Evolutionary conservation across 306 rosid genomes (phyloP).

Genomic region (Castanea mollissima): DNA sequence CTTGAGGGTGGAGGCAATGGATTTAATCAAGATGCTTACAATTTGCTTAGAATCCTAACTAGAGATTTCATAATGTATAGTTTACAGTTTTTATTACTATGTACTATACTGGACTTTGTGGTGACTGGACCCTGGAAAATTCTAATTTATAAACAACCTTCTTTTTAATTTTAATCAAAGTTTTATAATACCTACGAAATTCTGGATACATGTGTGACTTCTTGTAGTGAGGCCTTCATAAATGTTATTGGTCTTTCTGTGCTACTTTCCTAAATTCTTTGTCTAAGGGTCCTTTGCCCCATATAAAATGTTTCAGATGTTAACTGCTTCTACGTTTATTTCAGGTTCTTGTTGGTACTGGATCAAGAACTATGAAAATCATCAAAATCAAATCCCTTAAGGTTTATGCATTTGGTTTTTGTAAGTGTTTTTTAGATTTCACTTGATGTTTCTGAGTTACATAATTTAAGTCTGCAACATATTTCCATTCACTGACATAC

Average conservation of each 20-base stretch:
- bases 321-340: conserved; percentile 10
- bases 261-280: background rate
- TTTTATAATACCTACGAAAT: background rate
- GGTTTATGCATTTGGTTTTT: conserved; percentile 93
- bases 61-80: background rate
- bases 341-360: conserved; percentile 96
- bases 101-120: background rate
- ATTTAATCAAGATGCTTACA: background rate
- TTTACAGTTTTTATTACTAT: background rate
- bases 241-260: background rate
- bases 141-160: background rate
- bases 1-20: background rate
- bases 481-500: conserved; percentile 6
- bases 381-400: conserved; percentile 79
- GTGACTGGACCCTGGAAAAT: background rate
- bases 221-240: background rate
- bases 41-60: background rate
- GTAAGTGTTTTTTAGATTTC: conserved; percentile 56
- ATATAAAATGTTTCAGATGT: conserved; percentile 1
- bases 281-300: conserved; percentile 9
- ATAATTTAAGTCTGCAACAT: conserved; percentile 15
- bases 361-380: conserved; percentile 77
- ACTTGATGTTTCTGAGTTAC: conserved; percentile 8
- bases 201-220: background rate
- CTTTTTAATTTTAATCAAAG: background rate